Evolutionary conservation across 2,329 filamentous ascomycete genomes (phyloP).

Genomic region (Fusarium chaquense): DNA sequence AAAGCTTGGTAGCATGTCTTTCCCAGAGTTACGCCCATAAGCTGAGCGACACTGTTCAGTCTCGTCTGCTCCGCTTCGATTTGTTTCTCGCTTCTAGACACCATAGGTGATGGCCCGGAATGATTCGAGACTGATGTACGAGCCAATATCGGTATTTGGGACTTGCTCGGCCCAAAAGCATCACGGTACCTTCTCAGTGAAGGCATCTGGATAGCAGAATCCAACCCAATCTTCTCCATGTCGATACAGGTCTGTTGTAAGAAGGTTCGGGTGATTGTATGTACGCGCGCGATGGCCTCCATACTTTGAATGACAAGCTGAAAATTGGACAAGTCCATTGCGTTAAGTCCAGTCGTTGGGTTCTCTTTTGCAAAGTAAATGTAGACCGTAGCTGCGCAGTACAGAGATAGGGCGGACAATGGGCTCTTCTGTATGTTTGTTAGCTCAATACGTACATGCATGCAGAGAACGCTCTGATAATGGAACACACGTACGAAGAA

Average conservation of each 20-base stretch:
- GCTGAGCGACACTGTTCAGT: conserved; percentile 3
- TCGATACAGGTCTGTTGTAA: conserved; percentile 88
- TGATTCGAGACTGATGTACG: conserved; percentile 59
- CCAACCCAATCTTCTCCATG: conserved; percentile 68
- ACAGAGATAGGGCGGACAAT: conserved; percentile 78
- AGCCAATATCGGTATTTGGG: conserved; percentile 63
- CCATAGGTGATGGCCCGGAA: conserved; percentile 55
- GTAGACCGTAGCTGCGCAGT: conserved; percentile 86
- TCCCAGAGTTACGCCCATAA: conserved; percentile 20
- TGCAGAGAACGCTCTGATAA: neutral
- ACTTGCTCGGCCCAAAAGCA: conserved; percentile 47
- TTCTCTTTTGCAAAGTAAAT: conserved; percentile 80
- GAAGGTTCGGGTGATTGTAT: conserved; percentile 84
- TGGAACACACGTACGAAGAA: conserved; percentile 67
- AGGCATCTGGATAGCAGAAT: conserved; percentile 53
- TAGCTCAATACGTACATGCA: neutral
- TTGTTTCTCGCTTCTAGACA: conserved; percentile 40
- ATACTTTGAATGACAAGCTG: conserved; percentile 84
- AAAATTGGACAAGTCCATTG: conserved; percentile 63
- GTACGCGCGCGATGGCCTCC: conserved; percentile 78
- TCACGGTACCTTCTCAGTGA: conserved; percentile 51
- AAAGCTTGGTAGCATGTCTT: conserved; percentile 50
- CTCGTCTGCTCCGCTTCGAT: conserved; percentile 20
- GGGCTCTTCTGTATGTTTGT: conserved; percentile 50
- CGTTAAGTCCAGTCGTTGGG: conserved; percentile 69